Evolutionary conservation across 129 eudicot species (phyloP).

Genomic region (sunflower (Helianthus annuus)): DNA sequence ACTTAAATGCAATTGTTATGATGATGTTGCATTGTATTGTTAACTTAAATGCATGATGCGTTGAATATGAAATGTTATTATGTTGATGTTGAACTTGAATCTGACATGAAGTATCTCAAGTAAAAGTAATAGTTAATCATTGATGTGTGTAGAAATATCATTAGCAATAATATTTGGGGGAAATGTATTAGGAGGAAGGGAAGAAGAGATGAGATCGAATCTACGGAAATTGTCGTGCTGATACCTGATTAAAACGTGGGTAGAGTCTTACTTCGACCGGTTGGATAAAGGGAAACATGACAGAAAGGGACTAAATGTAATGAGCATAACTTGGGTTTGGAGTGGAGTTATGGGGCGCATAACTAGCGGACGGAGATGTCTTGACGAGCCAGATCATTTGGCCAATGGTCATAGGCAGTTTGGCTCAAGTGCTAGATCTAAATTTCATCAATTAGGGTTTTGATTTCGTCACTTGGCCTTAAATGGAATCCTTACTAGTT

Average conservation of each 20-base stretch:
- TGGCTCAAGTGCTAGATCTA: not conserved
- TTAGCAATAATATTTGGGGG: constrained; percentile 17
- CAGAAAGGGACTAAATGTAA: not conserved
- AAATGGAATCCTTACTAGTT: no score
- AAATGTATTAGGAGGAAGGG: not conserved
- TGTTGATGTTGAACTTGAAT: not conserved
- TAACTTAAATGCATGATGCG: not conserved
- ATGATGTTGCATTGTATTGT: constrained; percentile 1
- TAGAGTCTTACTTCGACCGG: not conserved
- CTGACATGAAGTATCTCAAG: no score
- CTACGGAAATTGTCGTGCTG: not conserved
- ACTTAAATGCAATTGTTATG: constrained; percentile 10
- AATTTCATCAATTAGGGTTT: not conserved
- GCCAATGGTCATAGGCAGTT: not conserved
- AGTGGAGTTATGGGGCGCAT: not conserved
- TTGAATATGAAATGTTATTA: not conserved
- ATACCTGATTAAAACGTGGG: not conserved
- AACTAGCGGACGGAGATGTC: not conserved
- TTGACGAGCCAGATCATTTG: not conserved
- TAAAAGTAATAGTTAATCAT: no score
- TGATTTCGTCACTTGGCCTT: no score
- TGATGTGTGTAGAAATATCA: not conserved
- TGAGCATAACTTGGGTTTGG: not conserved
- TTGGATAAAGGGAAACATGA: not conserved
- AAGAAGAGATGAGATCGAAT: constrained; percentile 1